These are phyloP conservation scores for Leishmania guyanensis DNA, from an alignment of 208 protist species.

Conservation along the genomic window DNA sequence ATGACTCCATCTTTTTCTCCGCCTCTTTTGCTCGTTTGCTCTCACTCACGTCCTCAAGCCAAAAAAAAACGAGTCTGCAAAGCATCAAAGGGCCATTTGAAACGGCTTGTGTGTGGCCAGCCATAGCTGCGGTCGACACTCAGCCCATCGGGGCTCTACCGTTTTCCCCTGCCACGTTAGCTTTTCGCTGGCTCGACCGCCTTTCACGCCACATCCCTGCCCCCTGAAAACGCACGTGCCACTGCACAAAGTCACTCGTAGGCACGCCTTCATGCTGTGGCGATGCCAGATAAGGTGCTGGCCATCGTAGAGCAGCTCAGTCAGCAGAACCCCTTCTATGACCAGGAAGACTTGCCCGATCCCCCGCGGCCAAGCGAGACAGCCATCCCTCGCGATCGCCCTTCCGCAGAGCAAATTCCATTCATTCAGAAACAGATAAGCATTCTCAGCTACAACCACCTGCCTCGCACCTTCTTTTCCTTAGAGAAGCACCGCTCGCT, in stretches of 20 bases:
- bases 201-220: not conserved
- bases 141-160: not conserved
- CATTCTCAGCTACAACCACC: constrained; percentile 89
- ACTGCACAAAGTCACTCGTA: not conserved
- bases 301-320: constrained; percentile 70
- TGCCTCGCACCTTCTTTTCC: constrained; percentile 90
- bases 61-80: not conserved
- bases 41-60: not conserved
- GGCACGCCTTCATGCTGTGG: not conserved
- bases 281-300: constrained; percentile 22
- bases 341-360: constrained; percentile 52
- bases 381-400: constrained; percentile 53
- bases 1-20: not conserved
- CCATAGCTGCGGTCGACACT: not conserved
- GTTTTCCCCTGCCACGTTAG: not conserved
- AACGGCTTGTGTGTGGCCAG: not conserved
- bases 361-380: constrained; percentile 68
- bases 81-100: not conserved
- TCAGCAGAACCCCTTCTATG: constrained; percentile 68
- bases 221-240: not conserved
- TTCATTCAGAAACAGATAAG: constrained; percentile 77
- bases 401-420: constrained; percentile 56
- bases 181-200: not conserved
- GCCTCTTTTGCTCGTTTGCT: not conserved
- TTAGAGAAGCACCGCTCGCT: constrained; percentile 89